A percentile compares a stretch with the other conserved stretches of the same genome.
These are phyloP conservation scores for Mycena alexandri DNA, from an alignment of 768 basidiomycete species.

Conservation along the genomic window DNA sequence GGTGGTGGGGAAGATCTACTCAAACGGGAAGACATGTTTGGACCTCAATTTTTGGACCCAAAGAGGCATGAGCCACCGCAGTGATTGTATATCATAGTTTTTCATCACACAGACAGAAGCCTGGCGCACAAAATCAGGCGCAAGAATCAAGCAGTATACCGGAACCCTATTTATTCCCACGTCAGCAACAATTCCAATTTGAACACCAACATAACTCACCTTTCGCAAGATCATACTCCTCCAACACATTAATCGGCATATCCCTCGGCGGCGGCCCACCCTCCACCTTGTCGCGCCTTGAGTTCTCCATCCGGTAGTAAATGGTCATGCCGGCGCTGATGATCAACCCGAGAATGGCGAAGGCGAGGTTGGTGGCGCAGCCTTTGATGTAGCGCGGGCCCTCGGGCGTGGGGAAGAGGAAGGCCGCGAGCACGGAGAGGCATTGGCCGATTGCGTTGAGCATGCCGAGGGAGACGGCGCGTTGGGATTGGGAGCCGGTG, in stretches of 20 bases:
- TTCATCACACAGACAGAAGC: too few relatives aligned
- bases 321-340: conserved; percentile 13
- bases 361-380: conserved; percentile 30
- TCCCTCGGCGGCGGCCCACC: conserved; percentile 20
- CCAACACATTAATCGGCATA: conserved; percentile 19
- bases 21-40: too few relatives aligned
- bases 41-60: too few relatives aligned
- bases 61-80: too few relatives aligned
- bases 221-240: conserved; percentile 30
- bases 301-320: conserved; percentile 11
- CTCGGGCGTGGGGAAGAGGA: conserved; percentile 28
- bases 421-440: conserved; percentile 34
- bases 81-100: too few relatives aligned
- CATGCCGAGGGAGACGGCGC: conserved; percentile 34
- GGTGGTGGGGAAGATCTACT: too few relatives aligned
- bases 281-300: conserved; percentile 13
- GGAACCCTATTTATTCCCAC: too few relatives aligned
- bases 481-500: conserved; percentile 31
- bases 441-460: conserved; percentile 33
- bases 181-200: too few relatives aligned
- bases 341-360: conserved; percentile 16
- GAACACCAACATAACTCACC: background rate
- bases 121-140: too few relatives aligned
- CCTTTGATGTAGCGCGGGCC: conserved; percentile 26
- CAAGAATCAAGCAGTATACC: too few relatives aligned